Conservation (phyloP, 2,329 filamentous ascomycete species). For the Claviceps sp. region DNA sequence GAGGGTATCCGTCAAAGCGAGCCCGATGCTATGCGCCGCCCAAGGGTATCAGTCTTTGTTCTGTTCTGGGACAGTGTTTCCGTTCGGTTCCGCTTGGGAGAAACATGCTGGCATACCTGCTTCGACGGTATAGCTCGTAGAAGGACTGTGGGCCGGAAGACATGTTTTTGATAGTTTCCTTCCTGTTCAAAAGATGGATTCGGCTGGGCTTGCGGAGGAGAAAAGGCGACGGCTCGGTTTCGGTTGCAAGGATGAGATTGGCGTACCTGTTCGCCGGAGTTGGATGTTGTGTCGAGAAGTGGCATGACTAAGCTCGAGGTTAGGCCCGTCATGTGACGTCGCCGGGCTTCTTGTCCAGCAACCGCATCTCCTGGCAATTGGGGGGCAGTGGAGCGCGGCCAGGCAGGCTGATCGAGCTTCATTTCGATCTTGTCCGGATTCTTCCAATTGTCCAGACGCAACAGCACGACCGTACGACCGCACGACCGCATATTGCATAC, state of each 20-base stretch:
- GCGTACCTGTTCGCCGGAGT: neutral
- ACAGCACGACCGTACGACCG: neutral
- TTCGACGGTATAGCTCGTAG: slow-evolving; percentile 97
- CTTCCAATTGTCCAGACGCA: neutral
- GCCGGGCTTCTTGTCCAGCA: slow-evolving; percentile 2
- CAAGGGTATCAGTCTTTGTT: neutral
- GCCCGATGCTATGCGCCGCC: slow-evolving; percentile 57
- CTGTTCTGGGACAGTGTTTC: neutral
- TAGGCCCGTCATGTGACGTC: slow-evolving; percentile 24
- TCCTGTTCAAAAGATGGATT: neutral
- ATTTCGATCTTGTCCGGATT: neutral
- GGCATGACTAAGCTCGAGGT: neutral
- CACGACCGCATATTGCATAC: too few relatives aligned
- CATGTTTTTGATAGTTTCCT: slow-evolving; percentile 19
- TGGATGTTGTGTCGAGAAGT: neutral
- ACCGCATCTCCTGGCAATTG: neutral
- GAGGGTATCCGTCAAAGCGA: slow-evolving; percentile 88
- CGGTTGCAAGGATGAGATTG: slow-evolving; percentile 1
- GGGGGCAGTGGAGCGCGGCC: neutral
- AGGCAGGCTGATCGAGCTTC: neutral
- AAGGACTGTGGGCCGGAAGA: slow-evolving; percentile 42
- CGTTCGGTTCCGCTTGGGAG: neutral
- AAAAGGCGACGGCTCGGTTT: neutral
- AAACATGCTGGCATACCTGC: slow-evolving; percentile 54
- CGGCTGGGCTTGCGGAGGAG: neutral